Evolutionary conservation across 495 filamentous ascomycete genomes (phyloP).

Genomic region (Trichoderma gamsii): DNA sequence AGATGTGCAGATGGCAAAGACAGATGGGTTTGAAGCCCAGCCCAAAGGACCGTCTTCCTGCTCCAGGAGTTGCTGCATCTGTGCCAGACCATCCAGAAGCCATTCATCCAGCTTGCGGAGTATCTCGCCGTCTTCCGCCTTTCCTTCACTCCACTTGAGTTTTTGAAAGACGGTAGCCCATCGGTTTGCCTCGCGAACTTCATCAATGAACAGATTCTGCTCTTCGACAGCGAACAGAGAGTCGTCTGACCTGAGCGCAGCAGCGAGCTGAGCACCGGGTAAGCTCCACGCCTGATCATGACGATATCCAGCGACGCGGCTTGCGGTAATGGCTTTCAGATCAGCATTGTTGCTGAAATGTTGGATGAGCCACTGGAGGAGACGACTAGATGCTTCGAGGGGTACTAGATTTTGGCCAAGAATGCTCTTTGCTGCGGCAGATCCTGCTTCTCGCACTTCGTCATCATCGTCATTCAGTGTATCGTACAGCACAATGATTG

Average conservation of each 20-base stretch:
- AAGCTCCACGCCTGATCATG: constrained; percentile 24
- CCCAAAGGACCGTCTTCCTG: constrained; percentile 59
- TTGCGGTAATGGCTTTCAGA: constrained; percentile 30
- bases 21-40: constrained; percentile 65
- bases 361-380: constrained; percentile 32
- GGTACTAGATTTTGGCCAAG: constrained; percentile 33
- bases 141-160: constrained; percentile 21
- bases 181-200: constrained; percentile 57
- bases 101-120: constrained; percentile 36
- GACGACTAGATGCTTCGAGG: constrained; percentile 32
- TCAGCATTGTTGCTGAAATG: constrained; percentile 23
- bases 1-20: constrained; percentile 58
- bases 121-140: constrained; percentile 20
- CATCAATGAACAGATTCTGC: constrained; percentile 83
- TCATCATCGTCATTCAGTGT: constrained; percentile 83
- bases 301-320: constrained; percentile 31
- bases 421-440: constrained; percentile 39
- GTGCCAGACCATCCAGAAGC: constrained; percentile 51
- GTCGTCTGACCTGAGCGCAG: constrained; percentile 55
- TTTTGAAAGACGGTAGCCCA: constrained; percentile 52
- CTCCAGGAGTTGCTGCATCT: constrained; percentile 37
- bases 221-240: constrained; percentile 82
- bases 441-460: constrained; percentile 65
- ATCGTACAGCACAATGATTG: constrained; percentile 46
- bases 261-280: constrained; percentile 41